Percentiles rank a stretch among this genome's conserved stretches.
These are phyloP conservation scores for Hypomyces rosellus DNA, from an alignment of 2,329 filamentous ascomycete genomes.

Conservation along the genomic window DNA sequence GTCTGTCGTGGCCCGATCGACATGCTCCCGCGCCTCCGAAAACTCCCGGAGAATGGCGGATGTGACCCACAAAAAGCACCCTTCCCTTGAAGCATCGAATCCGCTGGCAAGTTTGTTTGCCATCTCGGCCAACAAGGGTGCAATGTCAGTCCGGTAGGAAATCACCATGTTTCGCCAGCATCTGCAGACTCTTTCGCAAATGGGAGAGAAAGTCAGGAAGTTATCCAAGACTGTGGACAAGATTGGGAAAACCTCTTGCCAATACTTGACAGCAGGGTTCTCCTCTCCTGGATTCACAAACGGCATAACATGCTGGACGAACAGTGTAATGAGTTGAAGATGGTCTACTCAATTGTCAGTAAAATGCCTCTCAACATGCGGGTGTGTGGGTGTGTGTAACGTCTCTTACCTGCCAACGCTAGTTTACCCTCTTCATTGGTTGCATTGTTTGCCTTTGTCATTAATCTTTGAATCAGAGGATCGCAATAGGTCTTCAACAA, in stretches of 20 bases:
- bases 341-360: slow-evolving; percentile 55
- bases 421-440: slow-evolving; percentile 77
- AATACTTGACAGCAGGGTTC: slow-evolving; percentile 93
- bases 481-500: slow-evolving; percentile 90
- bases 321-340: slow-evolving; percentile 84
- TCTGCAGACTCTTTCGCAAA: slow-evolving; percentile 87
- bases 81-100: slow-evolving; percentile 80
- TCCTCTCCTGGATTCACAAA: slow-evolving; percentile 64
- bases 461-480: slow-evolving; percentile 77
- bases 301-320: slow-evolving; percentile 72
- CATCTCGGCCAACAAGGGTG: slow-evolving; percentile 74
- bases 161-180: slow-evolving; percentile 98
- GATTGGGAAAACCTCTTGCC: slow-evolving; percentile 86
- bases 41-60: slow-evolving; percentile 93
- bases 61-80: slow-evolving; percentile 98
- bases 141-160: slow-evolving; percentile 85
- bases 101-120: slow-evolving; percentile 83
- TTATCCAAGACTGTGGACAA: slow-evolving; percentile 80
- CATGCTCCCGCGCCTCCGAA: slow-evolving; percentile 79
- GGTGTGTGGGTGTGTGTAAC: background rate
- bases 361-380: too few species aligned
- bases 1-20: slow-evolving; percentile 73
- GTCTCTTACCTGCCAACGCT: slow-evolving; percentile 65
- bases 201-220: slow-evolving; percentile 79
- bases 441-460: slow-evolving; percentile 80